Conservation (phyloP, 164 flowering plant genomes). For the Chimonanthus salicifolius region DNA sequence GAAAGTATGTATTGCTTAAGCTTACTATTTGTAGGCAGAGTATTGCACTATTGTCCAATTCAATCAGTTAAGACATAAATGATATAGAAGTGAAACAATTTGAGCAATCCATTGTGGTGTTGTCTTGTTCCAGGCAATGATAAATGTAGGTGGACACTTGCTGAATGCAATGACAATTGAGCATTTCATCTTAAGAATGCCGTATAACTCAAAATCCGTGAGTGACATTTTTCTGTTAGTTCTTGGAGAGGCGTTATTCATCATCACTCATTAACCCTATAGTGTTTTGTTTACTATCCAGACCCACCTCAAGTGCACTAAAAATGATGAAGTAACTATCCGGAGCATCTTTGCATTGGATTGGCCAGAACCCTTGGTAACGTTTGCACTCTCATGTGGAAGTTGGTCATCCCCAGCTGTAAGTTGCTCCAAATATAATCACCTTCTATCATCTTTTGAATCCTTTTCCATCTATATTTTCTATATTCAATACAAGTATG, state of each 20-base stretch:
- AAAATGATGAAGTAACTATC: constrained; percentile 49
- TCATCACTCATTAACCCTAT: no score
- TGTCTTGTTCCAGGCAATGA: constrained; percentile 48
- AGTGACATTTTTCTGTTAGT: constrained; percentile 15
- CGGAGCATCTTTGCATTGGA: constrained; percentile 66
- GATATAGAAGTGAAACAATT: neutral
- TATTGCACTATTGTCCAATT: no score
- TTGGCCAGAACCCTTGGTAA: constrained; percentile 83
- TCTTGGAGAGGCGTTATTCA: neutral
- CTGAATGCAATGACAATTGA: constrained; percentile 77
- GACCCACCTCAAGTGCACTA: constrained; percentile 54
- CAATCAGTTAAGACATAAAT: neutral
- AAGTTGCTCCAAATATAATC: constrained; percentile 27
- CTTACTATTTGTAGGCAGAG: neutral
- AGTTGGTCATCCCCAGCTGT: constrained; percentile 97
- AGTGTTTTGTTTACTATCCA: constrained; percentile 16
- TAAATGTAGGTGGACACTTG: constrained; percentile 69
- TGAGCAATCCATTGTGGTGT: neutral
- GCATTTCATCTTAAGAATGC: constrained; percentile 86
- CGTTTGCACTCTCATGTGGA: constrained; percentile 96
- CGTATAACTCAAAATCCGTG: constrained; percentile 73
- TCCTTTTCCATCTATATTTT: no score
- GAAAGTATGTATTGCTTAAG: constrained; percentile 40
- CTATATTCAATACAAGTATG: no score
- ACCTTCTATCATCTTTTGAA: no score